phyloP scores from a whole-genome alignment of 352 stramenopile species.

The Phytophthora aleatoria region DNA sequence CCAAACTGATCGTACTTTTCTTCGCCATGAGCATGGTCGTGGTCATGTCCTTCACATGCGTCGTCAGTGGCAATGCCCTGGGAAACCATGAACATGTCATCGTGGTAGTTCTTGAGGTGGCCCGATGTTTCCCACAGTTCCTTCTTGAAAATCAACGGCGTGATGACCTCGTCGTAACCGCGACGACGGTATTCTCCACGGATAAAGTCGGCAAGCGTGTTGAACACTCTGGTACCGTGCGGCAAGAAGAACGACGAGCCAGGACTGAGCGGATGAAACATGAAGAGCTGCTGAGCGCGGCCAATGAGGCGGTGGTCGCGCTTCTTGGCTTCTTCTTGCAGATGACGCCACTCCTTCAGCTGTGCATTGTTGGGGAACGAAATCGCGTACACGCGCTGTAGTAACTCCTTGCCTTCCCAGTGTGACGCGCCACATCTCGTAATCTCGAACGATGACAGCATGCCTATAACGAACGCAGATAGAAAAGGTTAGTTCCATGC shows the following conservation, averaged over 20 bases:
- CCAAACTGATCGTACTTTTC: slow-evolving; percentile 91
- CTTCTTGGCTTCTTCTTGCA: slow-evolving; percentile 96
- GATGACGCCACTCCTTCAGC: slow-evolving; percentile 85
- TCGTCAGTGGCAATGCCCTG: slow-evolving; percentile 61
- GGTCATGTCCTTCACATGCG: slow-evolving; percentile 19
- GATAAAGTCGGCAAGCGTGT: slow-evolving; percentile 92
- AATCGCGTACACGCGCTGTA: slow-evolving; percentile 97
- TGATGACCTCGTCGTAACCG: slow-evolving; percentile 97
- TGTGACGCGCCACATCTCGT: slow-evolving; percentile 96
- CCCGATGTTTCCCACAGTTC: slow-evolving; percentile 97
- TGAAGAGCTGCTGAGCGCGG: slow-evolving; percentile 96
- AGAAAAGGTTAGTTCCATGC: background rate
- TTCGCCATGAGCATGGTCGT: slow-evolving; percentile 28
- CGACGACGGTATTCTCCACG: slow-evolving; percentile 84
- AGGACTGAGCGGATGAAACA: slow-evolving; percentile 94
- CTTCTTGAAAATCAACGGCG: slow-evolving; percentile 97
- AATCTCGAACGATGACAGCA: slow-evolving; percentile 95
- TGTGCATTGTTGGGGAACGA: slow-evolving; percentile 92
- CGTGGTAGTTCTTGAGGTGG: slow-evolving; percentile 96
- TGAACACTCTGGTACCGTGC: slow-evolving; percentile 98
- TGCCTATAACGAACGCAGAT: slow-evolving; percentile 38
- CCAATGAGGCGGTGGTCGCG: slow-evolving; percentile 96
- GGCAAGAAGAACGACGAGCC: slow-evolving; percentile 98
- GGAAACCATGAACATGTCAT: slow-evolving; percentile 95
- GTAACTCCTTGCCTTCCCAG: slow-evolving; percentile 87